These are phyloP conservation scores for Candida sp. DNA, from an alignment of 1,139 yeast species.

Conservation along the genomic window DNA sequence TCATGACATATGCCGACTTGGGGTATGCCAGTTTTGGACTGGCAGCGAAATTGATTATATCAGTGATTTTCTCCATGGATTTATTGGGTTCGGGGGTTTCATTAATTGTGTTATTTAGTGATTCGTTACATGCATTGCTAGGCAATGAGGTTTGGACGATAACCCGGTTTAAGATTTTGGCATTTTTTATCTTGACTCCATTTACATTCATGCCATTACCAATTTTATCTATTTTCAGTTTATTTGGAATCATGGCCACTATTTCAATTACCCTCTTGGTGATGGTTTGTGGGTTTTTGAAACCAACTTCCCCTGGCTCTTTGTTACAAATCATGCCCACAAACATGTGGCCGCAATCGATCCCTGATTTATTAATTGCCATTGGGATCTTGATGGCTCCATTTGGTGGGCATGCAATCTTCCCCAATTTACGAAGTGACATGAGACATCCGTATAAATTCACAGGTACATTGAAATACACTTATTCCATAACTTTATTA, in stretches of 20 bases:
- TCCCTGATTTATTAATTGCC: constrained; percentile 42
- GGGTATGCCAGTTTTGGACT: constrained; percentile 71
- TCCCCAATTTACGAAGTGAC: constrained; percentile 56
- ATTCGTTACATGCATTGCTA: constrained; percentile 43
- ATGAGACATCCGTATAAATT: constrained; percentile 53
- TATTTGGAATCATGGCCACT: constrained; percentile 44
- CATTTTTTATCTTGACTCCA: constrained; percentile 44
- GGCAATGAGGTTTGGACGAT: constrained; percentile 39
- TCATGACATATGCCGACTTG: constrained; percentile 86
- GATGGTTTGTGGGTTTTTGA: constrained; percentile 36
- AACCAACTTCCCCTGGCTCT: constrained; percentile 41
- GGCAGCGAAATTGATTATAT: constrained; percentile 38
- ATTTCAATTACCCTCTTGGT: constrained; percentile 41
- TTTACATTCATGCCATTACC: constrained; percentile 46
- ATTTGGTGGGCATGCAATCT: constrained; percentile 61
- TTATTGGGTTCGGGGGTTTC: constrained; percentile 57
- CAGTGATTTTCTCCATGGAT: constrained; percentile 42
- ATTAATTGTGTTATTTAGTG: constrained; percentile 52
- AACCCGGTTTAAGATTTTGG: constrained; percentile 32
- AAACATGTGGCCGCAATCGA: constrained; percentile 43
- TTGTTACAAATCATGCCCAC: constrained; percentile 40
- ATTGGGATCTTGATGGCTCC: constrained; percentile 61
- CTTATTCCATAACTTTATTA: constrained; percentile 62
- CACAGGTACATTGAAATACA: constrained; percentile 32
- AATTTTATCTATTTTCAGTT: constrained; percentile 39